Evolutionary conservation across 805 yeast species (phyloP).

Genomic region (Sporopachydermia lactativora): DNA sequence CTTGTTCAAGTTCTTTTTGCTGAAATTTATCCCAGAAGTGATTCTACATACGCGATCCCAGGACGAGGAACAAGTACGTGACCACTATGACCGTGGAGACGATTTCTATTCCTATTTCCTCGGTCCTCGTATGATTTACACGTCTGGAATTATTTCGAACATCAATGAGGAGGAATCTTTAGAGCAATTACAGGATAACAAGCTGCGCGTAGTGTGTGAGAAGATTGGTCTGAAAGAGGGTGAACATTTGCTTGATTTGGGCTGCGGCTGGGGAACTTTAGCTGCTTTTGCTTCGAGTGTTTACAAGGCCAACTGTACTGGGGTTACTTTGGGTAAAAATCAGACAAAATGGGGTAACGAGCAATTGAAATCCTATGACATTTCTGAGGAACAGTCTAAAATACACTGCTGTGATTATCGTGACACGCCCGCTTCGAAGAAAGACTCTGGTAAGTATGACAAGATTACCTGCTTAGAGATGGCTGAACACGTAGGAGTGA

Average conservation of each 20-base stretch:
- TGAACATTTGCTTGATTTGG: conserved; percentile 69
- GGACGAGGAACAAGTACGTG: conserved; percentile 94
- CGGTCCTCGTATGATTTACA: conserved; percentile 90
- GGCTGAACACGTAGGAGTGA: conserved; percentile 94
- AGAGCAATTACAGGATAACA: conserved; percentile 69
- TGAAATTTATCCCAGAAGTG: conserved; percentile 88
- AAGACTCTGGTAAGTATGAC: conserved; percentile 41
- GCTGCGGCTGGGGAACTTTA: conserved; percentile 96
- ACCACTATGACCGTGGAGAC: conserved; percentile 92
- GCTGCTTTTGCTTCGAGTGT: conserved; percentile 72
- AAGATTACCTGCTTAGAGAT: conserved; percentile 85
- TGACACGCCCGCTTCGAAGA: conserved; percentile 65
- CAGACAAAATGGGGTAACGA: conserved; percentile 84
- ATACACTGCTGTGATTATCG: conserved; percentile 81
- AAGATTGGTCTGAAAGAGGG: conserved; percentile 63
- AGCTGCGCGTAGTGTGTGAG: conserved; percentile 75
- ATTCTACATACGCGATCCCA: conserved; percentile 85
- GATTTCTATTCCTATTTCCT: conserved; percentile 90
- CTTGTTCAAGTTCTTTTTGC: conserved; percentile 64
- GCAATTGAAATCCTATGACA: conserved; percentile 54
- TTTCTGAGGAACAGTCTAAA: conserved; percentile 51
- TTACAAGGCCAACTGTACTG: conserved; percentile 78
- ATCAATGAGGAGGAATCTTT: conserved; percentile 57
- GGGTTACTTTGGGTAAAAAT: conserved; percentile 79
- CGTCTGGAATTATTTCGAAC: conserved; percentile 73